Percentiles rank a stretch among this genome's conserved stretches.
These are phyloP conservation scores for Dryas octopetala DNA, from an alignment of 306 rosid genomes.

Conservation along the genomic window DNA sequence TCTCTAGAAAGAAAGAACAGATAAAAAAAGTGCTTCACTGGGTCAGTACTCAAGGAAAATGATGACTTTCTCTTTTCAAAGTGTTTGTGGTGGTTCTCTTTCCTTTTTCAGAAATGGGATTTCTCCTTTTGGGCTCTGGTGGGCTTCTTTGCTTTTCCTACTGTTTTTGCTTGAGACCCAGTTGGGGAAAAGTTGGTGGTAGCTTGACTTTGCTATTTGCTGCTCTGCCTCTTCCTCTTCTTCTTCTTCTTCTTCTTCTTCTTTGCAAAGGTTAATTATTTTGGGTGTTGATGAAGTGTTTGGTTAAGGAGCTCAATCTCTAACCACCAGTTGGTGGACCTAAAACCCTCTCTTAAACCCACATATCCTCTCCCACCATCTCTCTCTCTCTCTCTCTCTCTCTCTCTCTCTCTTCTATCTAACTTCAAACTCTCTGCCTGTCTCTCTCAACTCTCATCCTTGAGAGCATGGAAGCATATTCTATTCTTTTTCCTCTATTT, in stretches of 20 bases:
- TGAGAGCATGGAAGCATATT: constrained; percentile 40
- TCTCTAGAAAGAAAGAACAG: constrained; percentile 9
- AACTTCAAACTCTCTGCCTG: constrained; percentile 12
- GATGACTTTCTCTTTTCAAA: constrained; percentile 26
- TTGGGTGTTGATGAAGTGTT: constrained; percentile 37
- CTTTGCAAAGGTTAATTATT: constrained; percentile 5
- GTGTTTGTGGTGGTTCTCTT: constrained; percentile 11
- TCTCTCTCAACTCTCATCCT: constrained; percentile 51
- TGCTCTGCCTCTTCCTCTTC: constrained; percentile 4
- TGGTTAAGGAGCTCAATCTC: constrained; percentile 61
- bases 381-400: constrained; percentile 12
- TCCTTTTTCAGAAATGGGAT: constrained; percentile 21
- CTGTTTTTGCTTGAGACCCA: constrained; percentile 26
- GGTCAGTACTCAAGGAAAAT: constrained; percentile 24
- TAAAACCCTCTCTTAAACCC: constrained; percentile 50
- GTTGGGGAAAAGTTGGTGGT: constrained; percentile 6
- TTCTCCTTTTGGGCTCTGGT: constrained; percentile 20
- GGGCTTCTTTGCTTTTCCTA: constrained; percentile 8
- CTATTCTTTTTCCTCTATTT: constrained; percentile 11
- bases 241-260: constrained; percentile 6
- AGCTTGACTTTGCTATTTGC: constrained; percentile 9
- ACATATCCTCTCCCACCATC: constrained; percentile 13
- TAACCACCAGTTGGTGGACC: constrained; percentile 79
- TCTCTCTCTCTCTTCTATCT: constrained; percentile 9
- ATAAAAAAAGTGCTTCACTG: not conserved